Evolutionary conservation across 1,284 basidiomycete species (phyloP).

Genomic region (Rhizopogon parksii): DNA sequence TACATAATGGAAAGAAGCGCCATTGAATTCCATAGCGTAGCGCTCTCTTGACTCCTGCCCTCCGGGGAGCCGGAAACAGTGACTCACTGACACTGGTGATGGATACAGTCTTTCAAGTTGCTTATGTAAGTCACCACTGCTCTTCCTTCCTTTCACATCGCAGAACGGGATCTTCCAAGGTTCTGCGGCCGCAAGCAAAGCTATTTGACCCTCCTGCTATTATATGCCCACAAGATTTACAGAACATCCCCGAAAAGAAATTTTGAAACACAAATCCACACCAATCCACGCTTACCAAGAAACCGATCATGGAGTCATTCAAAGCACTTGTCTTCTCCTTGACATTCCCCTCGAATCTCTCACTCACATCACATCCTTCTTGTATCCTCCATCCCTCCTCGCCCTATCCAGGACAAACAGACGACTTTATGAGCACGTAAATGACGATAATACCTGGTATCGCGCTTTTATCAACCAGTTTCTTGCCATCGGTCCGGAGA

Average conservation of each 20-base stretch:
- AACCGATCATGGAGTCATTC: constrained; percentile 46
- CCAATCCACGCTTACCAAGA: background rate
- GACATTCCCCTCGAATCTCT: constrained; percentile 67
- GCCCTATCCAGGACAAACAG: constrained; percentile 51
- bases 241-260: constrained; percentile 15
- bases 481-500: constrained; percentile 59
- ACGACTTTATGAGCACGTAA: constrained; percentile 57
- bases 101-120: too few species aligned
- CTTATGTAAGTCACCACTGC: background rate
- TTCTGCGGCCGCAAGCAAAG: constrained; percentile 20
- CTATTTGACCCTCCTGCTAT: constrained; percentile 6
- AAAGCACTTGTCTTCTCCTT: constrained; percentile 34
- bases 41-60: too few species aligned
- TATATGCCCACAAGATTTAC: constrained; percentile 27
- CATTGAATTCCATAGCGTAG: too few species aligned
- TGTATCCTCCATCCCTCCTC: constrained; percentile 60
- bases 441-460: constrained; percentile 78
- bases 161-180: constrained; percentile 13
- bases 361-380: constrained; percentile 71
- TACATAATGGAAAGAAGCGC: too few species aligned
- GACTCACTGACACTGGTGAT: too few species aligned
- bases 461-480: constrained; percentile 73
- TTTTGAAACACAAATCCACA: constrained; percentile 2
- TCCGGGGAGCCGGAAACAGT: too few species aligned
- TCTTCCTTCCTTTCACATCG: constrained; percentile 12